Conservation (phyloP, 257 asterid genomes). For the Cynanchum wilfordii region DNA sequence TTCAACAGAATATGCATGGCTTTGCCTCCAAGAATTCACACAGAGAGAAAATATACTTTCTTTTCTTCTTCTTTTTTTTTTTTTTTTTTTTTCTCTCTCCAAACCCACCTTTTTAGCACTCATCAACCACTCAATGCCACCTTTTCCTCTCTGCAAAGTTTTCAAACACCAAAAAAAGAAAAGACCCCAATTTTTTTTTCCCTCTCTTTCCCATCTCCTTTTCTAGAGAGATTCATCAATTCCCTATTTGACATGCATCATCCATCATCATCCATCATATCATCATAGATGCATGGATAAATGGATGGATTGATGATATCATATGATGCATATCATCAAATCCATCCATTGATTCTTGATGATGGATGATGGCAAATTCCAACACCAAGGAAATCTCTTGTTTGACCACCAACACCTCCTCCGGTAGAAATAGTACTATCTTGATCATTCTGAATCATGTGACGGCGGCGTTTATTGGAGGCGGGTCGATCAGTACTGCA, state of each 20-base stretch:
- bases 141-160: conserved; percentile 49
- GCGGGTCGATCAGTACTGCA: conserved; percentile 29
- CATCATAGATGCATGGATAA: no score
- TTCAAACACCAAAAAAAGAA: conserved; percentile 31
- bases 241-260: neutral
- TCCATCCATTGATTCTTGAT: conserved; percentile 77
- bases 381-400: conserved; percentile 95
- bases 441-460: conserved; percentile 27
- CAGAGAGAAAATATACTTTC: neutral
- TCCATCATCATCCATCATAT: no score
- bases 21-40: conserved; percentile 28
- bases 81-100: conserved; percentile 12
- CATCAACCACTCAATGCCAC: conserved; percentile 44
- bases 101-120: conserved; percentile 35
- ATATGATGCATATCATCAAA: conserved; percentile 29
- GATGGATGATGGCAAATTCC: conserved; percentile 64
- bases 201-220: neutral
- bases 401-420: conserved; percentile 34
- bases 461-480: conserved; percentile 44
- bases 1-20: conserved; percentile 73
- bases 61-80: no score
- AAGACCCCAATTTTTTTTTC: no score
- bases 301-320: neutral
- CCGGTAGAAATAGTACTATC: conserved; percentile 16
- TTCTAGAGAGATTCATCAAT: neutral